These are phyloP conservation scores for Aspergillus intermedius DNA, from an alignment of 2,329 filamentous ascomycete species.

Conservation along the genomic window DNA sequence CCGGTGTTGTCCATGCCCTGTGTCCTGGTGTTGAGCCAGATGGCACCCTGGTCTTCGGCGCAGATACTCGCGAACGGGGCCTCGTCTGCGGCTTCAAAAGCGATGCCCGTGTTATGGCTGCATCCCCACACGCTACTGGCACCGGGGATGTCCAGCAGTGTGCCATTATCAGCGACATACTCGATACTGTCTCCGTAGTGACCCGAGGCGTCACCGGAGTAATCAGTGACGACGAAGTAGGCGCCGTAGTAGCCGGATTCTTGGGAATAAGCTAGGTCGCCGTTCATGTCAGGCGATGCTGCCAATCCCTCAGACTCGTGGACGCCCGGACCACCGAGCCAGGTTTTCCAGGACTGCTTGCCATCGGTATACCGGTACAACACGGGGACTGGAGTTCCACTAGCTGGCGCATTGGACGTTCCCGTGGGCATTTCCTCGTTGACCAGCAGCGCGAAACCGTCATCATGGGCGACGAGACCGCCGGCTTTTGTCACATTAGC, in stretches of 20 bases:
- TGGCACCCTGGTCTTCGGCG: constrained; percentile 56
- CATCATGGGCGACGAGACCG: constrained; percentile 55
- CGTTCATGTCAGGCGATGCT: constrained; percentile 55
- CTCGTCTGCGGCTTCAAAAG: constrained; percentile 54
- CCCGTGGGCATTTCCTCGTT: constrained; percentile 51
- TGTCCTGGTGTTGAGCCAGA: constrained; percentile 58
- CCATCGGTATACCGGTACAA: constrained; percentile 55
- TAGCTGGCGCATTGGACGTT: constrained; percentile 43
- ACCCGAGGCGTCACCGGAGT: constrained; percentile 48
- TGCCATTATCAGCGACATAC: constrained; percentile 45
- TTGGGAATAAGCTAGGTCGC: constrained; percentile 56
- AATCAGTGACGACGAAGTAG: constrained; percentile 57
- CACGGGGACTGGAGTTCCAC: constrained; percentile 47
- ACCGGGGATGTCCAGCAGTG: constrained; percentile 45
- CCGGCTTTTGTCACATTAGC: constrained; percentile 35
- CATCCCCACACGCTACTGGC: constrained; percentile 55
- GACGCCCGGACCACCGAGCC: constrained; percentile 52
- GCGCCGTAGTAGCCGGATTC: constrained; percentile 53
- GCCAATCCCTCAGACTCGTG: constrained; percentile 41
- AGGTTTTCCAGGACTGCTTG: constrained; percentile 53
- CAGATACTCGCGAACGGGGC: constrained; percentile 55
- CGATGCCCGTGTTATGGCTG: constrained; percentile 60
- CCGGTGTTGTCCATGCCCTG: constrained; percentile 48
- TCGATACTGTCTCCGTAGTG: constrained; percentile 55
- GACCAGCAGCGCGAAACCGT: constrained; percentile 58